Base-by-base conservation (phyloP, 768 basidiomycete genomes). In the Psilocybe subaeruginosa region DNA sequence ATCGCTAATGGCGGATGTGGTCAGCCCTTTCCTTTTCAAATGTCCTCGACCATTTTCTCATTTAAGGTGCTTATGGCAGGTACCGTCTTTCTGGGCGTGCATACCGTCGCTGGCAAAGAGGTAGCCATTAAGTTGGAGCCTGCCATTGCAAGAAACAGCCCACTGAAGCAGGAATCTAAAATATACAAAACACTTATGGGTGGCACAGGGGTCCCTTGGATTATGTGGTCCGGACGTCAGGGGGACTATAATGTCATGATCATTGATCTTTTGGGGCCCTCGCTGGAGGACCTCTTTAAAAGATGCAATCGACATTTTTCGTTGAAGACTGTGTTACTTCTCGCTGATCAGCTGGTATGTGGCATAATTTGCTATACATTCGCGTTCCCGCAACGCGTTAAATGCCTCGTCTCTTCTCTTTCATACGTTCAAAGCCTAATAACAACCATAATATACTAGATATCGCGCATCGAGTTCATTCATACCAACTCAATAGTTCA, bases 201-300 rank as follows among this genome's bases (percentile, higher is more conserved):
- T 46, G 92, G 91, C 51, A 87, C 90, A 29, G 93, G 93, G 43
- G 91, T 96, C 0, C 93, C 93, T 0, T 95, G 92, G 86, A 91
- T 95, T 64, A 88, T 94, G 81, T 95, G 92, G 87, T 93, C 90
- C 4, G 94, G 94, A 31, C 89, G 86, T 62, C 89, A 96, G 70
- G 96, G 91, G 31, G 88, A 95, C 74, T 98, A 95, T 78, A 98
- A 99, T 71, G 95, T 98, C 68, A 92, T 99, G 84, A 93, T 99
- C 70, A 95, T 98, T 70, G 97, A 99, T 80, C 85, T 99, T 29
- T 85, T 99, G 41, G 97, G 97, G 0, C 95, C 96, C 3, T 90
- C 89, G 2, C 79, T 94, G 53, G 92, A 94, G 67, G 92, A 93
- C 75, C 83, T 93, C 54, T 93, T 93, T 82, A 90, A 92, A 72